Percentiles rank a stretch among this genome's conserved stretches.
Conservation (phyloP, 441 rosid genomes). For the Pelargonium myrrhifolium region DNA sequence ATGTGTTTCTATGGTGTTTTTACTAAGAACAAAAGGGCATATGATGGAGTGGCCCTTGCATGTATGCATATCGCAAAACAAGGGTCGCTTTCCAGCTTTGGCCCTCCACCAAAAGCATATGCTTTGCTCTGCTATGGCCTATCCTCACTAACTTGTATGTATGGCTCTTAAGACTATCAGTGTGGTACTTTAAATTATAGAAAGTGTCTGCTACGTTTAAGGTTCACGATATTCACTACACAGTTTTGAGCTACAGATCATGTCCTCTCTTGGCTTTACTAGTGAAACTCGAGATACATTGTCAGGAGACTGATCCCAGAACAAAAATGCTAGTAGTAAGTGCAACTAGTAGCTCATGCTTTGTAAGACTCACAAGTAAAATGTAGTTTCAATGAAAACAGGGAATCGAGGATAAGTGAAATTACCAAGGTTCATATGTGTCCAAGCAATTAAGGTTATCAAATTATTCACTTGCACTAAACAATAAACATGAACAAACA, state of each 20-base stretch:
- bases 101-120: constrained; percentile 6
- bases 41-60: background rate
- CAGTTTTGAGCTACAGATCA: too few relatives aligned
- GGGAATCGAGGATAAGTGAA: background rate
- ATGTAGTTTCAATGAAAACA: background rate
- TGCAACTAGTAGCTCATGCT: too few relatives aligned
- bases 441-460: background rate
- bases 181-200: background rate
- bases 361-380: too few relatives aligned
- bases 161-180: background rate
- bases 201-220: background rate
- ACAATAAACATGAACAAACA: constrained; percentile 1
- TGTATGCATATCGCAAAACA: background rate
- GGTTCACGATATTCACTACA: background rate
- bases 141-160: constrained; percentile 2
- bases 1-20: background rate
- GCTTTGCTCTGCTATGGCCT: background rate
- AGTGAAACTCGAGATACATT: too few relatives aligned
- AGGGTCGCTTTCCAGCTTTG: background rate
- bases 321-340: too few relatives aligned
- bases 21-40: background rate
- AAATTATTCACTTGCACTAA: background rate
- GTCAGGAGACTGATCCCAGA: too few relatives aligned
- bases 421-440: too few relatives aligned
- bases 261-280: too few relatives aligned